Conservation (phyloP, 1,284 basidiomycete species). For the Polyporus tsugae region DNA sequence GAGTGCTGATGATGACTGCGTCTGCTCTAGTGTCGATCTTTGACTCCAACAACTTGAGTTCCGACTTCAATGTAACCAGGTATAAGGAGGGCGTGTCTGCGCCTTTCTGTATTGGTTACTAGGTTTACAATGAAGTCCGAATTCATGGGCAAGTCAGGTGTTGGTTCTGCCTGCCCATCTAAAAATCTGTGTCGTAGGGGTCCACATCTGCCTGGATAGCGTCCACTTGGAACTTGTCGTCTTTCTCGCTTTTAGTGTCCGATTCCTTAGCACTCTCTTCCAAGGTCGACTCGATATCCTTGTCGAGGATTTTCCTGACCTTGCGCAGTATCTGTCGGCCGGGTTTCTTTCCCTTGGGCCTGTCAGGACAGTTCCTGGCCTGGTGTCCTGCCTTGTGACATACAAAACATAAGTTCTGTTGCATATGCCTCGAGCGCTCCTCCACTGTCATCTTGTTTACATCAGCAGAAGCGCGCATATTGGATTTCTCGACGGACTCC, state of each 20-base stretch:
- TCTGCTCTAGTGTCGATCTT: neutral
- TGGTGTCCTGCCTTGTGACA: neutral
- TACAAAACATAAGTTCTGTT: neutral
- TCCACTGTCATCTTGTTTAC: neutral
- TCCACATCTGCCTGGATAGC: neutral
- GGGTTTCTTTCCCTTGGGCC: no score
- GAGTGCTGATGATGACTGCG: neutral
- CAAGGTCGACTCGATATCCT: no score
- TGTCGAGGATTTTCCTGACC: no score
- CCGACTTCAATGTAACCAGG: constrained; percentile 2
- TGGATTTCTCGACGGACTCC: no score
- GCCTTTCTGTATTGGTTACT: neutral
- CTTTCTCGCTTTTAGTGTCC: neutral
- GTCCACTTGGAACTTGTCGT: neutral
- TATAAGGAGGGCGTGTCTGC: neutral
- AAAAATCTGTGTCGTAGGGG: neutral
- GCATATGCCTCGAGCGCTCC: neutral
- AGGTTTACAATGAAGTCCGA: neutral
- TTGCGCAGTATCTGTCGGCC: no score
- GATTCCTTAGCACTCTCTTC: neutral
- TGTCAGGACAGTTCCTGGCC: neutral
- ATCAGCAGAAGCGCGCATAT: constrained; percentile 19
- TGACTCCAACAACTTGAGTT: neutral
- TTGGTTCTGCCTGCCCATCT: neutral
- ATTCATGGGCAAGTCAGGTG: neutral